Evolutionary conservation across 73 alveolate genomes (phyloP).

Genomic region (Effrenium voratum): DNA sequence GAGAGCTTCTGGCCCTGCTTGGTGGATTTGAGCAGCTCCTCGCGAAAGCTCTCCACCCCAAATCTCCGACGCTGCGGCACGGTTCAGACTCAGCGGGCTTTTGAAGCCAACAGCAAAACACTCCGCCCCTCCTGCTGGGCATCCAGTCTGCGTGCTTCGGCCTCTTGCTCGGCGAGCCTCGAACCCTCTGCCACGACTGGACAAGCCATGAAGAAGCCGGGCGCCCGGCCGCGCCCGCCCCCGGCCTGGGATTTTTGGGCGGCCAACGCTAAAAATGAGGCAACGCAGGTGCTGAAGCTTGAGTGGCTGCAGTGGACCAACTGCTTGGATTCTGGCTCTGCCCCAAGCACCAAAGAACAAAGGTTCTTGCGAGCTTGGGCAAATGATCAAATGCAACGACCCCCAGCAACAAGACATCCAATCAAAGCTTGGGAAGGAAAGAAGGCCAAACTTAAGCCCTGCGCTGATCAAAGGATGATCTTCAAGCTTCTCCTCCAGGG

Average conservation of each 20-base stretch:
- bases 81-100: background rate
- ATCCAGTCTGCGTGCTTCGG: slow-evolving; percentile 60
- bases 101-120: background rate
- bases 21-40: slow-evolving; percentile 35
- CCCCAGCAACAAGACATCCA: too few species aligned
- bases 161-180: slow-evolving; percentile 90
- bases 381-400: too few species aligned
- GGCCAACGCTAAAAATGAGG: background rate
- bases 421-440: too few species aligned
- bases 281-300: background rate
- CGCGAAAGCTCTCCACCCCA: too few species aligned
- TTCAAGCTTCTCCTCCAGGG: slow-evolving; percentile 34
- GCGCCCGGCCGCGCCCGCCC: slow-evolving; percentile 25
- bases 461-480: slow-evolving; percentile 64
- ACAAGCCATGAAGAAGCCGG: background rate
- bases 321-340: too few species aligned
- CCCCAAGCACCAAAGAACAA: too few species aligned
- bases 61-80: background rate
- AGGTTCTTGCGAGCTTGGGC: too few species aligned
- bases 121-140: slow-evolving; percentile 25
- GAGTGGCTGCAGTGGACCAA: too few species aligned
- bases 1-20: slow-evolving; percentile 30
- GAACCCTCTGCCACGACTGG: background rate
- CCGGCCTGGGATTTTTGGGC: background rate
- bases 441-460: too few species aligned